Conservation (phyloP, 1,284 basidiomycete species). For the Heterobasidion occidentale region DNA sequence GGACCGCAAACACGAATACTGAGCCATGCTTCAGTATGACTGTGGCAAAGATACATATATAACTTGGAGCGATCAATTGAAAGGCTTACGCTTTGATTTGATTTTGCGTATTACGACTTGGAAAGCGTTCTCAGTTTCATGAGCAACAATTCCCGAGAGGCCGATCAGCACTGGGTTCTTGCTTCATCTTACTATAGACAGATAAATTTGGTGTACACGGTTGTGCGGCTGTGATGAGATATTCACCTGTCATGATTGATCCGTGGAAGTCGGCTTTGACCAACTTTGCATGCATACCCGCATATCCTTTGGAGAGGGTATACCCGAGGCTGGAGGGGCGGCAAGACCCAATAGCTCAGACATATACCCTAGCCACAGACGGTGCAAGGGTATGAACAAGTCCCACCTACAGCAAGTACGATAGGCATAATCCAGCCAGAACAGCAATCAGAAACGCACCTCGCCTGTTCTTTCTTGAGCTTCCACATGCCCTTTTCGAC, state of each 20-base stretch:
- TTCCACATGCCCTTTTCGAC: constrained; percentile 55
- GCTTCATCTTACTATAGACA: constrained; percentile 52
- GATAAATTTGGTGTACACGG: neutral
- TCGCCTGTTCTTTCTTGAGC: constrained; percentile 48
- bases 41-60: constrained; percentile 21
- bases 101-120: constrained; percentile 64
- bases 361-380: constrained; percentile 87
- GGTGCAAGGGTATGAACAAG: constrained; percentile 65
- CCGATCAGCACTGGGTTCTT: constrained; percentile 72
- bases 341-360: constrained; percentile 66
- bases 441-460: constrained; percentile 26
- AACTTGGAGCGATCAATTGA: constrained; percentile 2
- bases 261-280: constrained; percentile 86
- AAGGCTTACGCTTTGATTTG: constrained; percentile 56
- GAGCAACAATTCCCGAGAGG: constrained; percentile 70
- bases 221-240: neutral
- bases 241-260: constrained; percentile 62
- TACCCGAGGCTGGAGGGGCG: constrained; percentile 23
- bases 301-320: constrained; percentile 30
- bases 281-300: constrained; percentile 68
- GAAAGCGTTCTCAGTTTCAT: constrained; percentile 82
- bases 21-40: constrained; percentile 74
- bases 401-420: constrained; percentile 41
- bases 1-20: constrained; percentile 66
- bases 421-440: neutral